Evolutionary conservation across 2,329 filamentous ascomycete species (phyloP), one percentile per base, ranked within the genome.

Genomic region (Ceratocystis albifundus): DNA sequence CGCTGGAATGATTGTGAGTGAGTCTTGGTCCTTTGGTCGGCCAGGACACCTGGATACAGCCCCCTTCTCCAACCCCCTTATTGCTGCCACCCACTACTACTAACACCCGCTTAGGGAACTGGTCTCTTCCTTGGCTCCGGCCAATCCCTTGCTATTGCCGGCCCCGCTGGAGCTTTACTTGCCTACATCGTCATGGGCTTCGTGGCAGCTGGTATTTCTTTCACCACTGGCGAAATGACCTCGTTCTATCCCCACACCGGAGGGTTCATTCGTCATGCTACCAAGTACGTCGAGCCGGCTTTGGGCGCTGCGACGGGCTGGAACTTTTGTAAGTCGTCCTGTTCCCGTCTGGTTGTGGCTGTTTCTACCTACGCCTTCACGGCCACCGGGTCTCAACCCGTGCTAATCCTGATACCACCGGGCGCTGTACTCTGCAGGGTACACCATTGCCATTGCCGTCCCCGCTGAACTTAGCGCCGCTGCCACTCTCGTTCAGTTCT

Each of bases 131-230:
- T 84, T 44, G 80, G 81, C 17, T 79, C 80, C 0, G 80, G 80
- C 2, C 77, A 76, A 22, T 76, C 78, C 1, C 74, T 84, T 32
- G 74, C 76, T 1, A 79, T 75, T 3, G 78, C 79, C 59, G 81
- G 82, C 0, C 77, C 76, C 2, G 76, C 71, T 0, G 72, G 74
- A 8, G 70, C 77, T 1, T 68, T 79, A 0, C 74, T 79, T 61
- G 74, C 74, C 4, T 79, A 78, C 64, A 61, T 74, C 15, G 48
- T 81, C 71, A 70, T 81, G 70, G 78, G 75, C 65, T 71, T 78
- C 3, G 77, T 83, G 61, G 80, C 84, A 30, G 84, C 78, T 73
- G 80, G 79, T n/a, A 80, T 84, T 71, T 84, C 84, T 78, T 75
- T 75, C 17, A 73, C 73, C 7, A 70, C 76, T 17, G 75, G 75